Percentiles rank a stretch among this genome's conserved stretches.
These are phyloP conservation scores for Lentinula detonsa DNA, from an alignment of 768 basidiomycete genomes.

Conservation along the genomic window DNA sequence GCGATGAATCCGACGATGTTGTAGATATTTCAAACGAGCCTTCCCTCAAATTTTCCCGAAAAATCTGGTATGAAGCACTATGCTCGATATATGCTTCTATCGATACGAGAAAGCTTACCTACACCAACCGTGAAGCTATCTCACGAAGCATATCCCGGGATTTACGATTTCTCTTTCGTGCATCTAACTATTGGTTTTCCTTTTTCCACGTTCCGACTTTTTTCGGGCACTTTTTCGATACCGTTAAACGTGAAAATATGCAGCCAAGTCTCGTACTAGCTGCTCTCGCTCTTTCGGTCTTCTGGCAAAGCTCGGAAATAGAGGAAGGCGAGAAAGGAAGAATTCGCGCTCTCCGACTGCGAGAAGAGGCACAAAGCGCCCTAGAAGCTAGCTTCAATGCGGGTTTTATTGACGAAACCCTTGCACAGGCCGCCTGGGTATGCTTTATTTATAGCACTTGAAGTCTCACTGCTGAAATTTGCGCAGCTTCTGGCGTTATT, in stretches of 20 bases:
- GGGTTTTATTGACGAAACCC: slow-evolving; percentile 66
- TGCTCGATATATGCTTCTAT: slow-evolving; percentile 44
- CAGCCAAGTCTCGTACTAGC: slow-evolving; percentile 66
- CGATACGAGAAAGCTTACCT: slow-evolving; percentile 21
- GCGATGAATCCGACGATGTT: slow-evolving; percentile 13
- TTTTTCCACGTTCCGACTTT: slow-evolving; percentile 71
- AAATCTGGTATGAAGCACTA: slow-evolving; percentile 78
- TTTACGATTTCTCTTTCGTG: slow-evolving; percentile 57
- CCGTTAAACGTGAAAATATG: slow-evolving; percentile 44
- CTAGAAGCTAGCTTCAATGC: slow-evolving; percentile 68
- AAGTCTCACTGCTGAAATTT: background rate
- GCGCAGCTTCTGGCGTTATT: slow-evolving; percentile 62
- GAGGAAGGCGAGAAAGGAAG: slow-evolving; percentile 46
- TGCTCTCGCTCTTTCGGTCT: slow-evolving; percentile 57
- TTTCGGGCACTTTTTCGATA: slow-evolving; percentile 52
- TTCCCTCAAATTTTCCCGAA: slow-evolving; percentile 59
- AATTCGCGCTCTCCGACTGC: slow-evolving; percentile 49
- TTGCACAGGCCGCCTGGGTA: slow-evolving; percentile 77
- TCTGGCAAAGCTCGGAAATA: slow-evolving; percentile 65
- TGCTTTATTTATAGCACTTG: slow-evolving; percentile 14
- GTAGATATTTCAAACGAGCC: slow-evolving; percentile 46
- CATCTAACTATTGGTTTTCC: slow-evolving; percentile 66
- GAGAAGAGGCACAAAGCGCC: slow-evolving; percentile 64
- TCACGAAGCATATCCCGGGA: slow-evolving; percentile 44
- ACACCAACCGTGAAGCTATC: slow-evolving; percentile 40